Base-by-base conservation (phyloP, 768 basidiomycete genomes). In the Pleurotus sapidus region DNA sequence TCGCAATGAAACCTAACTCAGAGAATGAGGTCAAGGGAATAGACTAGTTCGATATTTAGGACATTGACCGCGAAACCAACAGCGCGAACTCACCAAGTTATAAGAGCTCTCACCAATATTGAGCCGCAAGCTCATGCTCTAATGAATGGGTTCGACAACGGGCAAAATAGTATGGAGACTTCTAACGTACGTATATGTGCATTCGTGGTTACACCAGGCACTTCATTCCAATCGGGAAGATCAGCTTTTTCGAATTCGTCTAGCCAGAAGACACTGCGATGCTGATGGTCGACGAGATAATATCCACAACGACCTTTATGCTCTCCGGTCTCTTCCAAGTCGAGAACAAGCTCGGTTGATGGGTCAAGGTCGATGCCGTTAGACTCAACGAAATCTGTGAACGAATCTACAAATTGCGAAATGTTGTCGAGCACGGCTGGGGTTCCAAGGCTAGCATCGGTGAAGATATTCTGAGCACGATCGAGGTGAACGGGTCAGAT, bases 191-290 rank as follows among this genome's bases (percentile, higher is more conserved):
- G 72, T 6, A 70, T 61, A 55, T 69, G 67, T 8, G 63, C 64
- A 34, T 64, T 59, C 1, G 60, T 25, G 5, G 68, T 55, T 2
- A 71, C 49, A 27, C 49, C 49, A 2, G 49, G 49, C 15, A 50
- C 49, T 9, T 50, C 49, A 23, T 50, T 50, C 49, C 49, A 50
- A 23, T 50, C 49, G 6, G 49, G 49, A 17, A 55, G 57, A 2
- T 59, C 51, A 4, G 45, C 47, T 3, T 66, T 67, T 0, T 71
- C 62, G 60, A 70, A 76, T 1, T 64, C 61, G 24, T 79, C 68
- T 18, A 80, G 49, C 80, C 80, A 81, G 60, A 81, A 80, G 8
- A 80, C 50, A 24, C 64, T 61, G 38, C 76, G 68, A 4, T 64
- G 61, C 2, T 56, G 7, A 34, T 74, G 73, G 55, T 74, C 68